Conservation (phyloP, 192 early-diverging fungal species). For the Nowakowskiella sp. region DNA sequence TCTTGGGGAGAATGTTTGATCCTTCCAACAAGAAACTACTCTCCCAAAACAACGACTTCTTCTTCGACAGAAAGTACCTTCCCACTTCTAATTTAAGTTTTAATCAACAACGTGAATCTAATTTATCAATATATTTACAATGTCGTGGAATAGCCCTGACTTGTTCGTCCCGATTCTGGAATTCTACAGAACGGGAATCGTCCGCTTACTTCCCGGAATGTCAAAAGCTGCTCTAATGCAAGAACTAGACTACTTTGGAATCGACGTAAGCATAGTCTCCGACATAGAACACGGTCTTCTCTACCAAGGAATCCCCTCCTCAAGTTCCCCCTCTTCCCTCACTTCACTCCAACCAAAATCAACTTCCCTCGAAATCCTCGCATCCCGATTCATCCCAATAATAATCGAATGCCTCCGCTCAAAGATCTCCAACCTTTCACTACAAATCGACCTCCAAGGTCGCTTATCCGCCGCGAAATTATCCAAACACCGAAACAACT, state of each 20-base stretch:
- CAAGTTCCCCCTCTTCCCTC: too few relatives aligned
- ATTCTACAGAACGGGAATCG: neutral
- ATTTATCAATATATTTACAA: neutral
- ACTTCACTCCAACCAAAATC: neutral
- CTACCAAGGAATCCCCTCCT: too few relatives aligned
- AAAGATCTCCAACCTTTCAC: neutral
- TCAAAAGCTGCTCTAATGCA: neutral
- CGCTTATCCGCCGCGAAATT: neutral
- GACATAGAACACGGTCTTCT: neutral
- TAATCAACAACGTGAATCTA: neutral
- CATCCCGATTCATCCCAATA: neutral
- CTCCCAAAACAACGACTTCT: neutral
- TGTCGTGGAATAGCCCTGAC: neutral
- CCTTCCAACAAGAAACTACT: neutral
- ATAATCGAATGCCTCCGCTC: neutral
- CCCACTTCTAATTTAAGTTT: too few relatives aligned
- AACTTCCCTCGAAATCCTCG: neutral
- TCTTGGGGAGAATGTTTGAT: neutral
- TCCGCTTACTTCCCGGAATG: neutral
- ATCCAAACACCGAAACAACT: too few relatives aligned
- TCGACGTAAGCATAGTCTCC: neutral
- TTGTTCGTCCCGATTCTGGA: neutral
- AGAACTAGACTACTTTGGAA: neutral
- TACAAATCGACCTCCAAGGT: neutral
- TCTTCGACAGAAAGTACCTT: slow-evolving; percentile 1